phyloP scores from a whole-genome alignment of 352 stramenopile genomes.

The Pythium scleroteichum region DNA sequence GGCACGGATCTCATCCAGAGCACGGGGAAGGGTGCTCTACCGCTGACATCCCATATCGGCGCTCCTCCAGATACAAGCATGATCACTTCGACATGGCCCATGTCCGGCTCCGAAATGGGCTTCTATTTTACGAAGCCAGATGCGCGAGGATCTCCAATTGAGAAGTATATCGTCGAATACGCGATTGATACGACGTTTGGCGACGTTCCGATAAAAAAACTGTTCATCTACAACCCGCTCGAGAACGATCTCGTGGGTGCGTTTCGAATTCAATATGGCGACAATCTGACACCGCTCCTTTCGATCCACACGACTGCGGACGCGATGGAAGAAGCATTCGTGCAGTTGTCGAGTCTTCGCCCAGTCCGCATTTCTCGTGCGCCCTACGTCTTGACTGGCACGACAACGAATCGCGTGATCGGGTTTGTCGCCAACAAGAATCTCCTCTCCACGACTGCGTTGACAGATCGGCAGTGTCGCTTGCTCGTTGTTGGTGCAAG shows the following conservation, averaged over 20 bases:
- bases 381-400: slow-evolving; percentile 50
- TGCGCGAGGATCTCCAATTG: slow-evolving; percentile 32
- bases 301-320: slow-evolving; percentile 49
- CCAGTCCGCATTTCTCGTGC: slow-evolving; percentile 49
- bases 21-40: slow-evolving; percentile 52
- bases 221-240: slow-evolving; percentile 46
- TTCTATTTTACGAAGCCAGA: slow-evolving; percentile 30
- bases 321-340: slow-evolving; percentile 37
- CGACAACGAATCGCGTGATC: slow-evolving; percentile 34
- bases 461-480: slow-evolving; percentile 37
- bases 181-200: slow-evolving; percentile 52
- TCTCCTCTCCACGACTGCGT: slow-evolving; percentile 38
- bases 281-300: slow-evolving; percentile 46
- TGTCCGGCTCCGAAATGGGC: slow-evolving; percentile 56
- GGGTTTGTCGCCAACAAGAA: slow-evolving; percentile 40
- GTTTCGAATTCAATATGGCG: slow-evolving; percentile 70
- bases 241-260: slow-evolving; percentile 63
- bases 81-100: slow-evolving; percentile 45
- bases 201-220: slow-evolving; percentile 41
- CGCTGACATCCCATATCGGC: slow-evolving; percentile 40
- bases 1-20: slow-evolving; percentile 64
- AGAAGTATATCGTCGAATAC: slow-evolving; percentile 66
- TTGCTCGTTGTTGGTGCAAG: slow-evolving; percentile 38
- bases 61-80: slow-evolving; percentile 37
- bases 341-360: slow-evolving; percentile 45